Percentiles rank a stretch among this genome's conserved stretches.
Evolutionary conservation across 148 eudicot species (phyloP).

Genomic region (Cornus florida): DNA sequence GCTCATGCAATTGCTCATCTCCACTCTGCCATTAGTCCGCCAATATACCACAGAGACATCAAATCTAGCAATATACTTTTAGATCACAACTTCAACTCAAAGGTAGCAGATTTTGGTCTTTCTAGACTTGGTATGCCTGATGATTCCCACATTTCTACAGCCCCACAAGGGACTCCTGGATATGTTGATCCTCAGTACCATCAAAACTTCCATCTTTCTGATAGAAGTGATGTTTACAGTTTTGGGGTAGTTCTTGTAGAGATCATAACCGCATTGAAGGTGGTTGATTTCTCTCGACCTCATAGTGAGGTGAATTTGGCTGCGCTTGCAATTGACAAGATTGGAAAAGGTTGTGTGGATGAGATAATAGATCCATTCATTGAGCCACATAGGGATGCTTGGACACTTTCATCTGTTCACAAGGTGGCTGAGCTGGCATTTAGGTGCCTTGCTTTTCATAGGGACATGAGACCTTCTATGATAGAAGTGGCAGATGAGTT

Average conservation of each 20-base stretch:
- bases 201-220: constrained; percentile 81
- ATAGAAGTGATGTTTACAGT: constrained; percentile 88
- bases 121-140: constrained; percentile 76
- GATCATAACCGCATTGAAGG: constrained; percentile 76
- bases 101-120: constrained; percentile 86
- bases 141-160: constrained; percentile 75
- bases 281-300: constrained; percentile 68
- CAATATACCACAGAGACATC: constrained; percentile 81
- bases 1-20: constrained; percentile 79
- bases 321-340: constrained; percentile 72
- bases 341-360: constrained; percentile 76
- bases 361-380: constrained; percentile 71
- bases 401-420: constrained; percentile 76
- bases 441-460: constrained; percentile 76
- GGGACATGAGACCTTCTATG: constrained; percentile 88
- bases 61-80: constrained; percentile 79
- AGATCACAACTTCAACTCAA: constrained; percentile 55
- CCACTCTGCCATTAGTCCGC: constrained; percentile 72
- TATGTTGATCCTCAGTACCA: constrained; percentile 86
- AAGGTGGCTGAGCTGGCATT: constrained; percentile 85
- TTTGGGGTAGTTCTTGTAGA: constrained; percentile 85
- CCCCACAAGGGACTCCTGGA: constrained; percentile 91
- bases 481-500: constrained; percentile 77
- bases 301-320: constrained; percentile 75
- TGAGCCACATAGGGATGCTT: constrained; percentile 75